Base-by-base conservation (phyloP, 495 filamentous ascomycete genomes). In the Hypoxylon lenormandii region DNA sequence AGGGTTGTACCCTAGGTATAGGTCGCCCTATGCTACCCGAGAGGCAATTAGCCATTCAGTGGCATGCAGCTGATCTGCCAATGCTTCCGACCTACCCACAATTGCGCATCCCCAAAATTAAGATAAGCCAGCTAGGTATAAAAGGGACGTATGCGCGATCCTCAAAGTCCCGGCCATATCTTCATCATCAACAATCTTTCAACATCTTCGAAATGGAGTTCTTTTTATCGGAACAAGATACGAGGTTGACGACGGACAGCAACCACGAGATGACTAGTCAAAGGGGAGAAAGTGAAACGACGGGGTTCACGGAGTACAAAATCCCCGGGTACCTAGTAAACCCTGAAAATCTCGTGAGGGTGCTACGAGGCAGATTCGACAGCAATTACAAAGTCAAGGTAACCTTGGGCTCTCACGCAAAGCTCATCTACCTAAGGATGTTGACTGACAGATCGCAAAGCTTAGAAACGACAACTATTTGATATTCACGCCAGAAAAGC, bases 401-500 rank as follows among this genome's bases (percentile, higher is more conserved):
- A 55, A 7, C 10, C 12, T n/a, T n/a, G n/a, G n/a, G n/a, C 8
- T 38, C 12, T 7, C 30, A 33, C 6, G 30, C 30, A 3, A 26
- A 5, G 5, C 5, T 19, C 5, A 7, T 2, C 18, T 28, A 7
- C n/a, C 13, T 37, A 22, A 7, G 7, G 15, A n/a, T 36, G 19
- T 15, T 15, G 0, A n/a, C 56, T 56, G 19, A 67, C 42, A 26
- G 18, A 4, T 1, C 19, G 15, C 0, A 13, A 54, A 67, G 64
- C 33, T 67, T 6, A 55, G 64, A 26, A 67, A 67, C 11, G 64
- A 67, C 3, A 60, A 67, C 6, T 67, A 67, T 12, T 51, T 43
- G 11, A 67, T 67, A 56, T 67, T 23, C 1, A 55, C 15, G 0
- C 64, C 64, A 0, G 21, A 18, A 56, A 33, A 12, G 7, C 64